Evolutionary conservation across 2,329 filamentous ascomycete genomes (phyloP), one percentile per base, ranked within the genome.

Genomic region (Colletotrichum camelliae): DNA sequence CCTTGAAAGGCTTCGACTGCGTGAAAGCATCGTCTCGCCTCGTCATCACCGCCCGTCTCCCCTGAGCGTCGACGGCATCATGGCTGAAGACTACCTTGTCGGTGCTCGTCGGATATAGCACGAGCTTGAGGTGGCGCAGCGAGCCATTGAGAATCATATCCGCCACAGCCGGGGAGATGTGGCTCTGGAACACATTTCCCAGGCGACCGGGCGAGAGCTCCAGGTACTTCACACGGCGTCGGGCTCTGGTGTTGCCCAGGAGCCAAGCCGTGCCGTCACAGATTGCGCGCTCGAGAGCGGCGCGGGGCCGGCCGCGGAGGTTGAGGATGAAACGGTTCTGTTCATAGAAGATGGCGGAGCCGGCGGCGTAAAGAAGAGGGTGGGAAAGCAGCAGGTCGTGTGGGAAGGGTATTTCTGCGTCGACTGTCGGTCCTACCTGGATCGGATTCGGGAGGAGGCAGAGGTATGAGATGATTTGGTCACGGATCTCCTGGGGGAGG

Each of bases 401-500:
- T 7, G 77, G 77, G 33, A 77, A 74, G 35, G 77, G 75, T 10
- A 73, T 76, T 24, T 65, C 66, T 4, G 70, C 10, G 39, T 16
- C n/a, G 15, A 55, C 58, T 18, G 58, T 66, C n/a, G 77, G 76
- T 65, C 77, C 77, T 18, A 81, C 75, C 24, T 74, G 37, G 60
- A 82, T 71, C 21, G 77, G 79, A 1, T 77, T 62, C 13, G 73
- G 78, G 43, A 77, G 70, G 60, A 79, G 35, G 72, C 80, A 80
- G 39, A 82, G 62, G 64, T 81, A 74, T 7, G 76, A 70, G 18
- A 82, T 74, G 60, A 83, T 81, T 60, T 80, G 78, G 21, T 80
- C 79, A 37, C 80, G 80, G 21, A 83, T 77, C 72, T 83, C 81
- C 10, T 77, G 58, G 12, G 81, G 81, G 15, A 83, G 78, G 70